phyloP scores from a whole-genome alignment of 2,329 filamentous ascomycete species.

The Fragosphaeria purpurea region DNA sequence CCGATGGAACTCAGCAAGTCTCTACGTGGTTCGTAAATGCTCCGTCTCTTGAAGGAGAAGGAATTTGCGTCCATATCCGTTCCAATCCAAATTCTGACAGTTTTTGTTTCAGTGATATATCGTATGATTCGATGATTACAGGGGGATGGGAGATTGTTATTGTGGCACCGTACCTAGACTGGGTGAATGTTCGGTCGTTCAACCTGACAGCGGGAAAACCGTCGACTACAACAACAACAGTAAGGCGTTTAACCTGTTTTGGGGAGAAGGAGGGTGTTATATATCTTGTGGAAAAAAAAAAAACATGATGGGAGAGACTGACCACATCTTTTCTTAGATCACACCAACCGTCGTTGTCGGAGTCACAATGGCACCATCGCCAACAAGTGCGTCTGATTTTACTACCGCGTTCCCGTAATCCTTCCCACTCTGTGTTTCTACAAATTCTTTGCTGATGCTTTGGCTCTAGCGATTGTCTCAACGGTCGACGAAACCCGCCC shows the following conservation, averaged over 20 bases:
- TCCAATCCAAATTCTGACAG: background rate
- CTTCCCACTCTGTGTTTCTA: background rate
- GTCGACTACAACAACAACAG: conserved; percentile 1
- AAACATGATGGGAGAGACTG: no score
- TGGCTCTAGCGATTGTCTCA: background rate
- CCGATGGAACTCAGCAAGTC: conserved; percentile 5
- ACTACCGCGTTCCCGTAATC: no score
- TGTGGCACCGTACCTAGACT: background rate
- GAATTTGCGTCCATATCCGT: no score
- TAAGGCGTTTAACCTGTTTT: background rate
- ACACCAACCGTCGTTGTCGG: conserved; percentile 1
- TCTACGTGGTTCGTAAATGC: conserved; percentile 8
- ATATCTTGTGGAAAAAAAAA: no score
- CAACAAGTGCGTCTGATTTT: background rate
- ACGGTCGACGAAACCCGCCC: background rate
- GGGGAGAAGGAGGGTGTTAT: no score
- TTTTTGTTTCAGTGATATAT: conserved; percentile 1
- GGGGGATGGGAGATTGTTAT: conserved; percentile 10
- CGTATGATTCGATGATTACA: conserved; percentile 7
- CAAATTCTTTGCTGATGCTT: background rate
- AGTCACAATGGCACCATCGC: background rate
- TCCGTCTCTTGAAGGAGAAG: no score
- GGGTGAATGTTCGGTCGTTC: conserved; percentile 6
- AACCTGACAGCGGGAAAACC: conserved; percentile 5
- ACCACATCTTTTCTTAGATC: background rate